These are phyloP conservation scores for Carpinus viminea DNA, from an alignment of 306 rosid genomes.

Conservation along the genomic window DNA sequence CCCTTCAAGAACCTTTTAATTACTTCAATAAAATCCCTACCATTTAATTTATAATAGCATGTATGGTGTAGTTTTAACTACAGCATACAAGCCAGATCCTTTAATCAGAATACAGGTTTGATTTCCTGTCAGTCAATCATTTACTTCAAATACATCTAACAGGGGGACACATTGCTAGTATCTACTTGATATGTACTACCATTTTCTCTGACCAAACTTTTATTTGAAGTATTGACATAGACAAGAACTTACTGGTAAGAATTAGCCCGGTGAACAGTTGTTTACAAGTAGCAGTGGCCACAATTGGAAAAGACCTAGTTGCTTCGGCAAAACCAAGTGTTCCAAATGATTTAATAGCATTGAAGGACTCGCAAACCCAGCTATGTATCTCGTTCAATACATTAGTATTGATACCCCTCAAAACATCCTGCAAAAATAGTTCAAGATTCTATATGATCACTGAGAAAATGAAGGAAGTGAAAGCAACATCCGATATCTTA, in stretches of 20 bases:
- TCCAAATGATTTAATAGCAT: slow-evolving; percentile 43
- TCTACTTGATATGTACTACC: neutral
- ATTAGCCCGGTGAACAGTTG: slow-evolving; percentile 69
- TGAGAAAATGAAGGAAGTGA: neutral
- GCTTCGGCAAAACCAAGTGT: slow-evolving; percentile 52
- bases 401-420: slow-evolving; percentile 57
- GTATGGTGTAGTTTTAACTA: too few species aligned
- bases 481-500: neutral
- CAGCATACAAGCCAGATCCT: too few species aligned
- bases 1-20: too few species aligned
- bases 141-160: neutral
- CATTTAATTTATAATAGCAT: too few species aligned
- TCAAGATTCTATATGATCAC: neutral
- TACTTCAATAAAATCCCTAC: too few species aligned
- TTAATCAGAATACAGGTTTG: neutral
- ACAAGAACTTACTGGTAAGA: slow-evolving; percentile 59
- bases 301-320: slow-evolving; percentile 58
- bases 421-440: slow-evolving; percentile 48
- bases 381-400: slow-evolving; percentile 57
- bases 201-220: neutral
- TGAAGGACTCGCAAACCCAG: slow-evolving; percentile 71
- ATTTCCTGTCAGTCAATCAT: neutral
- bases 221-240: slow-evolving; percentile 12
- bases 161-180: neutral
- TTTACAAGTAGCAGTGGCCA: slow-evolving; percentile 42